Percentiles rank a stretch among this genome's conserved stretches.
Evolutionary conservation across 768 basidiomycete species (phyloP).

Genomic region (Amanita inopinata): DNA sequence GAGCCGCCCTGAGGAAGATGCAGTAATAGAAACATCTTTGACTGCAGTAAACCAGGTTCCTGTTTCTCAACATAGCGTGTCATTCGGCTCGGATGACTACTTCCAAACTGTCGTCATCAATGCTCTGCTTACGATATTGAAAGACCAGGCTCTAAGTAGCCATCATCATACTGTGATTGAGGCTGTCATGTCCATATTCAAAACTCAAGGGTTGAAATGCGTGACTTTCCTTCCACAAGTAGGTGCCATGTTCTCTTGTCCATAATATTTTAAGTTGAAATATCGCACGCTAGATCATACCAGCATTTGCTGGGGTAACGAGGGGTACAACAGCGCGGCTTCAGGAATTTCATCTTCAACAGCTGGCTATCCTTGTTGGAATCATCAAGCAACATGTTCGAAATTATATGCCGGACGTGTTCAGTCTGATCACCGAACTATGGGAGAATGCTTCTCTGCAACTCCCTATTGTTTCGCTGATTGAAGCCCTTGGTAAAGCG

Average conservation of each 20-base stretch:
- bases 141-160: slow-evolving; percentile 76
- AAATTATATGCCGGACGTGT: slow-evolving; percentile 80
- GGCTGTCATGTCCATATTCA: slow-evolving; percentile 98
- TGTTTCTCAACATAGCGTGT: slow-evolving; percentile 48
- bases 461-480: slow-evolving; percentile 82
- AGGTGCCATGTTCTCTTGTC: slow-evolving; percentile 9
- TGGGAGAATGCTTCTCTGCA: slow-evolving; percentile 85
- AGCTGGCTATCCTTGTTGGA: slow-evolving; percentile 87
- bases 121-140: slow-evolving; percentile 76
- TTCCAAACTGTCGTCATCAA: slow-evolving; percentile 95
- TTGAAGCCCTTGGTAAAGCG: slow-evolving; percentile 88
- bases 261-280: not conserved
- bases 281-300: slow-evolving; percentile 95
- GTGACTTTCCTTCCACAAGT: slow-evolving; percentile 93
- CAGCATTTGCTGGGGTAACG: slow-evolving; percentile 87
- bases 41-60: slow-evolving; percentile 62
- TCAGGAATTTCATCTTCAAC: slow-evolving; percentile 92
- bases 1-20: slow-evolving; percentile 58
- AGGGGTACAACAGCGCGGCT: slow-evolving; percentile 70
- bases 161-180: slow-evolving; percentile 94
- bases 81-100: slow-evolving; percentile 80
- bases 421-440: slow-evolving; percentile 77
- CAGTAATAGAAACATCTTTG: slow-evolving; percentile 46
- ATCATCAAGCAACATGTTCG: slow-evolving; percentile 98
- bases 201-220: slow-evolving; percentile 94